Evolutionary conservation across 1,284 basidiomycete species (phyloP).

Genomic region (Fomes fomentarius): DNA sequence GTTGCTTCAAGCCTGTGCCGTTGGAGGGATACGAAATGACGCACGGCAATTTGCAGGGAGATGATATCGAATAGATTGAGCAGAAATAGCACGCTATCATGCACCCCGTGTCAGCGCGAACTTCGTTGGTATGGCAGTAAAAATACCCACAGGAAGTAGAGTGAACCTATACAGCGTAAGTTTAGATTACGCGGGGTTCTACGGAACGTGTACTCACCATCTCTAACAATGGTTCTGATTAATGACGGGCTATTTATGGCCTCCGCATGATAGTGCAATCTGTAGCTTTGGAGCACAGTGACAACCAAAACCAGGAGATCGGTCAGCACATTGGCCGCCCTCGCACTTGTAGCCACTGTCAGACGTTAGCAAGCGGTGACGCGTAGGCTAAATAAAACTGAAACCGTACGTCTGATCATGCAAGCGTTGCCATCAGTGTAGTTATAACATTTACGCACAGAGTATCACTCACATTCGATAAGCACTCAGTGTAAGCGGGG

Average conservation of each 20-base stretch:
- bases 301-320: conserved; percentile 9
- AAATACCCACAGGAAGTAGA: conserved; percentile 12
- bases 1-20: too few relatives aligned
- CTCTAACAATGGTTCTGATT: too few relatives aligned
- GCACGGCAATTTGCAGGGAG: conserved; percentile 7
- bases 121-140: too few relatives aligned
- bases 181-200: too few relatives aligned
- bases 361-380: not conserved
- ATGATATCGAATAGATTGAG: conserved; percentile 11
- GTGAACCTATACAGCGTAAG: not conserved
- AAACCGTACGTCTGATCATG: too few relatives aligned
- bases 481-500: not conserved
- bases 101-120: too few relatives aligned
- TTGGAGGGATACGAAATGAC: not conserved
- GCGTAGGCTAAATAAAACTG: too few relatives aligned
- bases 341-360: not conserved
- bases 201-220: too few relatives aligned
- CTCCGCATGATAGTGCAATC: too few relatives aligned
- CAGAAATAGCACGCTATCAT: conserved; percentile 3
- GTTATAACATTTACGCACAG: not conserved
- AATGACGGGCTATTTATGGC: too few relatives aligned
- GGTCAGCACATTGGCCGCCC: not conserved
- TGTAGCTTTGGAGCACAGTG: not conserved
- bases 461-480: not conserved
- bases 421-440: not conserved